These are phyloP conservation scores for Ganoderma lingzhi DNA, from an alignment of 1,284 basidiomycete genomes.

Conservation along the genomic window DNA sequence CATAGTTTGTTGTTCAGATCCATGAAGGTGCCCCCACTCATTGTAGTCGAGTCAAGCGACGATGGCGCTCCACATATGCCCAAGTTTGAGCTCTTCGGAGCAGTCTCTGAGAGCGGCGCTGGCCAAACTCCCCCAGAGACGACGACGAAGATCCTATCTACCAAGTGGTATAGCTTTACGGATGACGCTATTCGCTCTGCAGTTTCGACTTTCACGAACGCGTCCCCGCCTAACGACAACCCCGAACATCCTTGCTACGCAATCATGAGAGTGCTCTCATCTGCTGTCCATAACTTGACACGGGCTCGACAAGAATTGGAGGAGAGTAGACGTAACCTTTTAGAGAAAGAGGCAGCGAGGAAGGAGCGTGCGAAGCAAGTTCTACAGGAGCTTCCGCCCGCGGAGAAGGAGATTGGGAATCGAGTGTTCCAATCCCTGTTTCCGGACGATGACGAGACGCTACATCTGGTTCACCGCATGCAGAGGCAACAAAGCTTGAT, in stretches of 20 bases:
- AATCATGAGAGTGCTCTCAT: constrained; percentile 72
- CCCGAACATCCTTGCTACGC: constrained; percentile 69
- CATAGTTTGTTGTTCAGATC: constrained; percentile 14
- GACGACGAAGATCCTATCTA: constrained; percentile 59
- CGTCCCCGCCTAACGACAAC: constrained; percentile 54
- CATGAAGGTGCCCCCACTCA: constrained; percentile 50
- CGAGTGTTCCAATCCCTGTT: constrained; percentile 75
- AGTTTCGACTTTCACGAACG: constrained; percentile 54
- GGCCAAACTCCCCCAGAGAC: constrained; percentile 17
- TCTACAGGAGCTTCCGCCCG: constrained; percentile 61
- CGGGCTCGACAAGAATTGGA: constrained; percentile 68
- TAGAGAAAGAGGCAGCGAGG: constrained; percentile 65
- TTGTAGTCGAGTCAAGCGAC: constrained; percentile 62
- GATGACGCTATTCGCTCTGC: constrained; percentile 73
- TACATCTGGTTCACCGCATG: constrained; percentile 57
- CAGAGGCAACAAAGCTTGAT: constrained; percentile 62
- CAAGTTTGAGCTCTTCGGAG: constrained; percentile 24
- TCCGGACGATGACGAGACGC: constrained; percentile 65
- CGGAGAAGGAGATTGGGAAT: constrained; percentile 70
- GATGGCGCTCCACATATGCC: constrained; percentile 33
- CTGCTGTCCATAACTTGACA: constrained; percentile 65
- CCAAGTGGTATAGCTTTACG: constrained; percentile 75
- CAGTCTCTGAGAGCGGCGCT: constrained; percentile 7
- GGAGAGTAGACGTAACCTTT: constrained; percentile 55
- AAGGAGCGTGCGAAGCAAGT: constrained; percentile 58